phyloP scores from a whole-genome alignment of 192 early-diverging fungal genomes.

The Rhizophagus sp. region DNA sequence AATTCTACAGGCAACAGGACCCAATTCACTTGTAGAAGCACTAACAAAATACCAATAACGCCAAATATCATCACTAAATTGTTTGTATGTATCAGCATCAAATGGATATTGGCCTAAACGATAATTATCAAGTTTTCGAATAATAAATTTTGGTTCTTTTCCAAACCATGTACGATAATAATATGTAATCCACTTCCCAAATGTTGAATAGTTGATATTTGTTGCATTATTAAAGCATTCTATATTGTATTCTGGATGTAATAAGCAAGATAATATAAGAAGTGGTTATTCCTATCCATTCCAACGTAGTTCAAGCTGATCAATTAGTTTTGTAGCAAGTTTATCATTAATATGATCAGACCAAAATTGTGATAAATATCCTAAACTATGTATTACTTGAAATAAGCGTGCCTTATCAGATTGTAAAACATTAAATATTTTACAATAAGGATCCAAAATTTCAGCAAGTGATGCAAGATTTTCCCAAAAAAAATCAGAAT shows the following conservation, averaged over 20 bases:
- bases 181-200: conserved; percentile 12
- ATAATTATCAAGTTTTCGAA: no score
- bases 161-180: no score
- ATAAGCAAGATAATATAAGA: conserved; percentile 1
- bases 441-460: neutral
- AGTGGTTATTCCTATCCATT: neutral
- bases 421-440: conserved; percentile 7
- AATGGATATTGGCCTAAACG: neutral
- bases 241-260: conserved; percentile 14
- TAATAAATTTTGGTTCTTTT: no score
- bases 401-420: conserved; percentile 10
- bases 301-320: neutral
- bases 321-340: neutral
- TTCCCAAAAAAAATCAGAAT: neutral
- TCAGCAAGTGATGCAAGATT: neutral
- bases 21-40: neutral
- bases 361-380: neutral
- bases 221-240: neutral
- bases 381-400: conserved; percentile 3
- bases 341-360: neutral
- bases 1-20: neutral
- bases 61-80: conserved; percentile 5
- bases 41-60: neutral
- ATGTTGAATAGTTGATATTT: conserved; percentile 4
- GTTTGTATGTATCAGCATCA: neutral